Evolutionary conservation across 176 grass and related monocot species (phyloP), one percentile per base, ranked within the genome.

Genomic region (Microstegium vimineum): DNA sequence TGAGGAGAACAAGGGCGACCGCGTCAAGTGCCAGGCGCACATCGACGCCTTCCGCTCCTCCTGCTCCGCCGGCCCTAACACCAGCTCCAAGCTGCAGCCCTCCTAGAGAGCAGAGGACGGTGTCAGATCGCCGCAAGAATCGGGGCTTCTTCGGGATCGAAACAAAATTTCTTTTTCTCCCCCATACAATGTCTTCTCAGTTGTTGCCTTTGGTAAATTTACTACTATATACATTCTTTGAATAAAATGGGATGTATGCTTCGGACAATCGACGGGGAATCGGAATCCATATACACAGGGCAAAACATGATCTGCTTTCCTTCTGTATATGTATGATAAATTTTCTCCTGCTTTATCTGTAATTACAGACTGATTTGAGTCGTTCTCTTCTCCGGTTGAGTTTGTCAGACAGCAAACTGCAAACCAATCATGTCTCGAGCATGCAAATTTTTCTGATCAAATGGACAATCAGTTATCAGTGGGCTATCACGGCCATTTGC

Each of bases 21-120:
- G 83, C 46, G 31, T 71, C 66, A 97, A 94, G 80, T 97, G 94
- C 76, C 90, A 94, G 51, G 76, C 88, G 5, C 95, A 97, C 74
- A 94, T 97, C 61, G 86, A 97, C 41, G 92, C 92, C 71, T 97
- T 94, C 92, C 90, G 86, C 10, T 83, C 92, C 51, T 97, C 92
- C 79, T 97, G 95, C 89, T 89, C 95, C 51, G 14, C 84, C 66
- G 82, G 76, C 62, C 66, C 67, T 69, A 71, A 3, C n/a, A 27
- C 59, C 46, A n/a, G 35, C 25, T 28, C 51, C 31, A 8, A 66
- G 26, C 63, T 40, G 26, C 43, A 47, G 15, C 25, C 62, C 11
- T 79, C 68, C n/a, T 71, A 71, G 38, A 45, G 40, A 30, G 6
- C 23, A 27, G n/a, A 28, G 13, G 9, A 28, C 15, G 10, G 27